A percentile compares a stretch with the other conserved stretches of the same genome.
phyloP scores from a whole-genome alignment of 495 filamentous ascomycete genomes.

The Aspergillus ellipticus region DNA sequence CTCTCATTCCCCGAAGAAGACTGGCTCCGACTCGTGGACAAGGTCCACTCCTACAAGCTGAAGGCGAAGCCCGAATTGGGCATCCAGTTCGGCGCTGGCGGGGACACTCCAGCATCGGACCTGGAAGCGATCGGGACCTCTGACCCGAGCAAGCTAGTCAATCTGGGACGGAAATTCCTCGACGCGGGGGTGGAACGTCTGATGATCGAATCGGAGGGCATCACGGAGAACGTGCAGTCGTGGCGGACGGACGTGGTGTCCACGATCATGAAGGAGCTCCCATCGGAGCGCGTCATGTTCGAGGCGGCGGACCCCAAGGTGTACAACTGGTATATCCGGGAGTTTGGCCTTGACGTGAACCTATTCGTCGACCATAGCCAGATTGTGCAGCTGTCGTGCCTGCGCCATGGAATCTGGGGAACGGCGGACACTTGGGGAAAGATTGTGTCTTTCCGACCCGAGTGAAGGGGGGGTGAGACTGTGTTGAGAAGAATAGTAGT shows the following conservation, averaged over 20 bases:
- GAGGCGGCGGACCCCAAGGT: conserved; percentile 58
- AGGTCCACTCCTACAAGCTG: conserved; percentile 48
- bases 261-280: conserved; percentile 51
- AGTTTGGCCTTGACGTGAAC: conserved; percentile 59
- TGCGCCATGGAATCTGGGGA: conserved; percentile 56
- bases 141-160: conserved; percentile 49
- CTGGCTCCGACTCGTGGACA: conserved; percentile 54
- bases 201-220: conserved; percentile 62
- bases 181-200: conserved; percentile 54
- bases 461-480: background rate
- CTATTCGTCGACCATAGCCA: conserved; percentile 59
- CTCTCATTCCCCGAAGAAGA: conserved; percentile 52
- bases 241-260: conserved; percentile 58
- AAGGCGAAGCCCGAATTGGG: conserved; percentile 58
- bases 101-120: conserved; percentile 48
- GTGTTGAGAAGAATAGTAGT: background rate
- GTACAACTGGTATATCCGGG: conserved; percentile 57
- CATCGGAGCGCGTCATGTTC: conserved; percentile 56
- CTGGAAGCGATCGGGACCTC: conserved; percentile 50
- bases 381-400: conserved; percentile 54
- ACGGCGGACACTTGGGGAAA: conserved; percentile 57
- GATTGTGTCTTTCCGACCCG: conserved; percentile 47
- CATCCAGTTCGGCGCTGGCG: conserved; percentile 59
- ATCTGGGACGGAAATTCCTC: conserved; percentile 49
- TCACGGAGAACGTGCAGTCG: conserved; percentile 54